Conservation (phyloP, 148 eudicot genomes). For the Linanthus parryae region DNA sequence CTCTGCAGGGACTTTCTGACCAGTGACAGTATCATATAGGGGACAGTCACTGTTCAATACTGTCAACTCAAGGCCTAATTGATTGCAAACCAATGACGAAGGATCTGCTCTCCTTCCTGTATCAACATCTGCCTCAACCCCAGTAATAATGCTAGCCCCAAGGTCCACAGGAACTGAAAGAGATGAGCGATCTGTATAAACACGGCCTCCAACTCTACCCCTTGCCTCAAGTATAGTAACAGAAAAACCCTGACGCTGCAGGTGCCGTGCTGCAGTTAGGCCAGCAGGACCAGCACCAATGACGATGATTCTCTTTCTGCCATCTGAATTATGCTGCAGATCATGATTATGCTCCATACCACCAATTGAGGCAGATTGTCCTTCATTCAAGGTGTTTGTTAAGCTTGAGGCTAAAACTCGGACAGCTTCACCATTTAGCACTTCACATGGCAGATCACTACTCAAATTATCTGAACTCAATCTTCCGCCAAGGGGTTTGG, state of each 20-base stretch:
- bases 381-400: slow-evolving; percentile 5
- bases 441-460: slow-evolving; percentile 19
- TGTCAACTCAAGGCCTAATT: slow-evolving; percentile 93
- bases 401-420: slow-evolving; percentile 15
- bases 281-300: slow-evolving; percentile 99
- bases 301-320: slow-evolving; percentile 59
- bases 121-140: slow-evolving; percentile 95
- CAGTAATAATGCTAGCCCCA: slow-evolving; percentile 99
- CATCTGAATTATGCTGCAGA: slow-evolving; percentile 27
- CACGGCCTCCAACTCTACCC: slow-evolving; percentile 90
- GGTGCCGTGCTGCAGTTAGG: slow-evolving; percentile 90
- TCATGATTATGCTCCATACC: slow-evolving; percentile 17
- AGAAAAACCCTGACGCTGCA: slow-evolving; percentile 84
- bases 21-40: slow-evolving; percentile 79
- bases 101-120: slow-evolving; percentile 97
- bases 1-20: slow-evolving; percentile 79
- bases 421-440: slow-evolving; percentile 23
- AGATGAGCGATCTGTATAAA: slow-evolving; percentile 79
- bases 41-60: slow-evolving; percentile 97
- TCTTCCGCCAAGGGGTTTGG: slow-evolving; percentile 11
- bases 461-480: slow-evolving; percentile 19
- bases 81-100: slow-evolving; percentile 90
- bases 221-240: slow-evolving; percentile 90
- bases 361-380: slow-evolving; percentile 17
- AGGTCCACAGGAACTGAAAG: slow-evolving; percentile 99